Base-by-base conservation (phyloP, 1,284 basidiomycete species). In the Trametes pubescens region DNA sequence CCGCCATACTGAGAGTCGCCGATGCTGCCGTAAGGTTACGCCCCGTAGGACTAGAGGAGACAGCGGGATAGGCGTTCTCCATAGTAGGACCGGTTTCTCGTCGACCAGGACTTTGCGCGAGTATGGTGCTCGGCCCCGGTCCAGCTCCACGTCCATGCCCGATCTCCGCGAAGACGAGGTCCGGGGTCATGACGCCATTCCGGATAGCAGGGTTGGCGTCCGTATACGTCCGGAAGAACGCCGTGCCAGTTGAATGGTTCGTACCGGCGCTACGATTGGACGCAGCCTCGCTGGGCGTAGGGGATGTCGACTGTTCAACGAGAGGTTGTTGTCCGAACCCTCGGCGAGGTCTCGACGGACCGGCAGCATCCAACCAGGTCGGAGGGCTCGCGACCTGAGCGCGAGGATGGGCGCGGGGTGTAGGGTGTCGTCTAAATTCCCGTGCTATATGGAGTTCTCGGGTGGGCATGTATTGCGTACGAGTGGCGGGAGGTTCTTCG, bases 151-250 rank as follows among this genome's bases (percentile, higher is more conserved):
- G 81, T 6, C 89, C 90, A 70, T 91, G 90, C 10, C 91, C 91
- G 62, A 91, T 88, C 72, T 93, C 91, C 2, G 91, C 90, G 67
- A 84, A 91, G 64, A 89, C 82, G 53, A 91, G 79, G 71, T 92
- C 91, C 18, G 90, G 90, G 7, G 90, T 92, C 73, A 87, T 78
- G 18, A 85, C 82, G 38, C 88, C 89, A 67, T 83, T 84, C 63
- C 80, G 82, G 49, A 81, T 75, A 11, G 71, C 75, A 16, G 76
- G 74, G 2, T 76, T 71, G 26, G 76, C 72, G 35, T 86, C 84
- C 46, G 83, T 80, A 71, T 87, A 89, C 35, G 83, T 81, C 21
- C 86, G 82, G 75, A 89, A 91, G 74, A 90, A 91, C 0, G 68
- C 74, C 4, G 83, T 84, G 4, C 84, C 86, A 64, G 82, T 86